Conservation (phyloP, 805 yeast genomes). For the Brettanomyces naardenensis region DNA sequence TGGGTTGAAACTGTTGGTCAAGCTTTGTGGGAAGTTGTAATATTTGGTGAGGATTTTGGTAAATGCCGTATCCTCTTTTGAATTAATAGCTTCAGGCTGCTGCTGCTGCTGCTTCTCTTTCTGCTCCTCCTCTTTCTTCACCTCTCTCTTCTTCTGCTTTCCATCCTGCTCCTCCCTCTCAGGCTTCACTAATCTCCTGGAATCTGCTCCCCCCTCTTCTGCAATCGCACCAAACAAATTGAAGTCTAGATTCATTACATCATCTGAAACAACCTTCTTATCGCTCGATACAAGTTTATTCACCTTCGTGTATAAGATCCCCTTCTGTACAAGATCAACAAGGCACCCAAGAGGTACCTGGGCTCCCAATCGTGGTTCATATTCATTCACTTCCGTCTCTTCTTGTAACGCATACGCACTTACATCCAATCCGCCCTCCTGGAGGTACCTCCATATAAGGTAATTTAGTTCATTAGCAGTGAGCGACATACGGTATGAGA, state of each 20-base stretch:
- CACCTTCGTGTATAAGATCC: conserved; percentile 68
- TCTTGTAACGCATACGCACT: conserved; percentile 77
- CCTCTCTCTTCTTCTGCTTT: not conserved
- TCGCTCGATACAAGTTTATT: conserved; percentile 40
- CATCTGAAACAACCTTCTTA: conserved; percentile 13
- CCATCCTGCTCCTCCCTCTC: not conserved
- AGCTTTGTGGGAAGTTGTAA: not conserved
- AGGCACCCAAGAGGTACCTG: conserved; percentile 71
- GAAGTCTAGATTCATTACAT: conserved; percentile 28
- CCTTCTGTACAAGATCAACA: conserved; percentile 78
- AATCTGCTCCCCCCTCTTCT: conserved; percentile 5
- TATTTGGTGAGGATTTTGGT: not conserved
- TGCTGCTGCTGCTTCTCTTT: not conserved
- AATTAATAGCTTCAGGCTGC: not conserved
- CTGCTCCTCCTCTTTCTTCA: not conserved
- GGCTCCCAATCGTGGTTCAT: conserved; percentile 42
- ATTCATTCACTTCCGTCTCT: conserved; percentile 53
- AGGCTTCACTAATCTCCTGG: not conserved
- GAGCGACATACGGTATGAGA: too few species aligned
- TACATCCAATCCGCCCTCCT: conserved; percentile 72
- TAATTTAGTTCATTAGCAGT: conserved; percentile 83
- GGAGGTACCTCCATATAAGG: conserved; percentile 86
- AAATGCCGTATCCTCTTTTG: not conserved
- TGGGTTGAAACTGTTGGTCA: conserved; percentile 27
- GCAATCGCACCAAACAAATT: conserved; percentile 48